Evolutionary conservation across 345 rosid genomes (phyloP).

Genomic region (Adansonia digitata): DNA sequence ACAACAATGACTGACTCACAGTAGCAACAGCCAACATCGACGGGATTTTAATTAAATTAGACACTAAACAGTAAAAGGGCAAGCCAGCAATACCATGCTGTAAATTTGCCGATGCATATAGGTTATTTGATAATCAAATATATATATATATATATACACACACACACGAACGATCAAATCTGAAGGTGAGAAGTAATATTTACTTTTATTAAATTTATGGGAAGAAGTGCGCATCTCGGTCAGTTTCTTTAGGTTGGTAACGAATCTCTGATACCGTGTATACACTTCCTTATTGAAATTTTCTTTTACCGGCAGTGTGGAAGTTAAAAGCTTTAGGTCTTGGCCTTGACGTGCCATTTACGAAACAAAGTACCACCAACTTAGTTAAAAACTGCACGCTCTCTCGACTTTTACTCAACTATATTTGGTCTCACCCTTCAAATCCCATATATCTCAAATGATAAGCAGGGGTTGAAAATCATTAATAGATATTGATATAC

Average conservation of each 20-base stretch:
- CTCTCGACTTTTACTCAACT: background rate
- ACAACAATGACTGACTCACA: background rate
- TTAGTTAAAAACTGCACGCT: background rate
- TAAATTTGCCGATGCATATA: too few relatives aligned
- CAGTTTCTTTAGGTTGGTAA: conserved; percentile 20
- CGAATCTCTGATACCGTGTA: conserved; percentile 24
- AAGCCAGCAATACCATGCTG: background rate
- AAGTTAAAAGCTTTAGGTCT: background rate
- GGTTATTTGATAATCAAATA: too few relatives aligned
- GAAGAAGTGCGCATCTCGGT: conserved; percentile 10
- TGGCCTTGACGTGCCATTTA: background rate
- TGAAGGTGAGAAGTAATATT: background rate
- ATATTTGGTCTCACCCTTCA: background rate
- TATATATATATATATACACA: too few relatives aligned
- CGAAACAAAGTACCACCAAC: background rate
- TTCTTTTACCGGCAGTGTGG: background rate
- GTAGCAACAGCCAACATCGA: background rate
- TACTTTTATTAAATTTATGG: background rate
- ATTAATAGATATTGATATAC: background rate
- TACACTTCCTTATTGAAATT: background rate
- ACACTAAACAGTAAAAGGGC: background rate
- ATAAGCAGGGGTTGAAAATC: too few relatives aligned
- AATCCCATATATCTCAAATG: too few relatives aligned
- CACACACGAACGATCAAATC: background rate
- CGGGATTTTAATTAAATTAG: too few relatives aligned